Percentiles rank a stretch among this genome's conserved stretches.
phyloP scores from a whole-genome alignment of 2,329 filamentous ascomycete species.

The Phoma herbarum region DNA sequence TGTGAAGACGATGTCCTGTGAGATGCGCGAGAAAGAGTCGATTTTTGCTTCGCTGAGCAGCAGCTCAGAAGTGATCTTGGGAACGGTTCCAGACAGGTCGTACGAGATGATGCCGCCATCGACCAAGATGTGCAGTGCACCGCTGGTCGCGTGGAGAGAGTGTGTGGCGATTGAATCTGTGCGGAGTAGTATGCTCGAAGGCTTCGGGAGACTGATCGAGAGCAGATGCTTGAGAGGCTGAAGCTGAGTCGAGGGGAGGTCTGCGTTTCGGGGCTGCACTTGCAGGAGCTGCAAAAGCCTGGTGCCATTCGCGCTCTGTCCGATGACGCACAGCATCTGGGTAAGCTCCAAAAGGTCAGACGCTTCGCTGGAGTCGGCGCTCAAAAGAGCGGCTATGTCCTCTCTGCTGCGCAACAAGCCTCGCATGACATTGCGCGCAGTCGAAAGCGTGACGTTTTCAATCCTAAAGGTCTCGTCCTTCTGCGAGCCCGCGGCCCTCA shows the following conservation, averaged over 20 bases:
- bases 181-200: constrained; percentile 20
- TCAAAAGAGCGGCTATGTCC: constrained; percentile 54
- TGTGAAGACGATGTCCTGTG: constrained; percentile 71
- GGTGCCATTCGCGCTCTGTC: constrained; percentile 28
- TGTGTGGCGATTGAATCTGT: constrained; percentile 48
- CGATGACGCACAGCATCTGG: constrained; percentile 47
- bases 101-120: constrained; percentile 66
- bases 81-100: constrained; percentile 69
- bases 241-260: constrained; percentile 40
- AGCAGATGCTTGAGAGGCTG: constrained; percentile 46
- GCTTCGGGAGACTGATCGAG: constrained; percentile 39
- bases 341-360: constrained; percentile 48
- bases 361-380: constrained; percentile 36
- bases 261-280: constrained; percentile 43
- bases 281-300: constrained; percentile 40
- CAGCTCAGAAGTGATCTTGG: constrained; percentile 64
- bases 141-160: constrained; percentile 69
- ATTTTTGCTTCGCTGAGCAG: constrained; percentile 62
- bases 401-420: constrained; percentile 57
- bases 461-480: constrained; percentile 33
- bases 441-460: constrained; percentile 46
- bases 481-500: constrained; percentile 30
- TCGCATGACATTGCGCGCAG: constrained; percentile 52
- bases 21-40: constrained; percentile 71
- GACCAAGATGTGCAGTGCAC: constrained; percentile 68